Percentiles rank a stretch among this genome's conserved stretches.
These are phyloP conservation scores for Tarenaya hassleriana DNA, from an alignment of 345 rosid species.

Conservation along the genomic window DNA sequence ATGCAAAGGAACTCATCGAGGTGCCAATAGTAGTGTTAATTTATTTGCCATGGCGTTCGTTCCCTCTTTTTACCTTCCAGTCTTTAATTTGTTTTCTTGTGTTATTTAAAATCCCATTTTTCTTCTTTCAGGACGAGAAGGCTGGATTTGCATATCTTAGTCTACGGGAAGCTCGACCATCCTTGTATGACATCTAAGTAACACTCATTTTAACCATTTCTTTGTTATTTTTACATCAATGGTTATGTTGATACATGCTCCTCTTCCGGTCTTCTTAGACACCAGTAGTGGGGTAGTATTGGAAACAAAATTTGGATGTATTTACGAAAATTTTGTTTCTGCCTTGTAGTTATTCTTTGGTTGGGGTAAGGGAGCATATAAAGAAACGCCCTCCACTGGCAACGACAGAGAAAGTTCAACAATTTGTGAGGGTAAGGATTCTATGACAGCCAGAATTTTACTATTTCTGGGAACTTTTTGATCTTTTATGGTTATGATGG, in stretches of 20 bases:
- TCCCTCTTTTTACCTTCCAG: not conserved
- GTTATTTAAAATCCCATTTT: slow-evolving; percentile 7
- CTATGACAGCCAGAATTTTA: slow-evolving; percentile 1
- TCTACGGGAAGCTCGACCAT: slow-evolving; percentile 83
- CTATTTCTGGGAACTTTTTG: not conserved
- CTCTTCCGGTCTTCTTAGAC: not conserved
- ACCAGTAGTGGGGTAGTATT: not conserved
- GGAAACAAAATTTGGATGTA: not conserved
- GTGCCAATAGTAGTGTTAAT: slow-evolving; percentile 32
- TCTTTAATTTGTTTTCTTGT: not conserved
- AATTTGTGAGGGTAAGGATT: slow-evolving; percentile 73
- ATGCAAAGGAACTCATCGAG: slow-evolving; percentile 88
- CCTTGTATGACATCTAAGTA: slow-evolving; percentile 52
- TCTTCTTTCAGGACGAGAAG: slow-evolving; percentile 56
- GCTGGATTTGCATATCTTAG: slow-evolving; percentile 93
- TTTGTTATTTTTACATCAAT: slow-evolving; percentile 8
- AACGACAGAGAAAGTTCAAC: slow-evolving; percentile 92
- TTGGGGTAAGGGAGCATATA: slow-evolving; percentile 84
- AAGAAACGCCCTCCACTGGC: slow-evolving; percentile 97
- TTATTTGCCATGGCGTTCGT: slow-evolving; percentile 7
- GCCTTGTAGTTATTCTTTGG: slow-evolving; percentile 57
- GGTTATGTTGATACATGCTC: not conserved
- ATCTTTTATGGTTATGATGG: not conserved
- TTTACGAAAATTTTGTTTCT: slow-evolving; percentile 1
- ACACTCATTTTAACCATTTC: slow-evolving; percentile 14